Base-by-base conservation (phyloP, 345 rosid genomes). In the Balakata baccata region DNA sequence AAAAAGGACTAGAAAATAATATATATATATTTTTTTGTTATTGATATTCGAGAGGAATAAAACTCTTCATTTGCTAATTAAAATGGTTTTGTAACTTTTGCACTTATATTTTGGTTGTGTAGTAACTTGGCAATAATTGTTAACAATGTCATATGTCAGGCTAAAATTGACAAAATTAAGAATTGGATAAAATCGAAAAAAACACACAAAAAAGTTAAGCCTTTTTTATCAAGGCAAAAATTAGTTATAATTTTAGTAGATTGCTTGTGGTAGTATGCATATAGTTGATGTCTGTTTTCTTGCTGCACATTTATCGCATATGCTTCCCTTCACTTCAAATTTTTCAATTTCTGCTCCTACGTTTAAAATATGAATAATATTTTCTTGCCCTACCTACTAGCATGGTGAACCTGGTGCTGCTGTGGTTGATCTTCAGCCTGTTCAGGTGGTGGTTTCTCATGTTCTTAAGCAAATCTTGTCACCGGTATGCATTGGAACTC, bases 331-430 rank as follows among this genome's bases (percentile, higher is more conserved):
- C 46, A n/a, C 70, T 62, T 49, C 7, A 16, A 46, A 69, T 66
- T 5, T 25, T 46, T 16, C 16, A 45, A 43, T 53, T 59, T 64
- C 45, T 49, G 18, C n/a, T 58, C 51, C 45, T 22, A 46, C 4
- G 53, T 74, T 70, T 29, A 53, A 25, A 39, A 71, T 47, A n/a
- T 59, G 29, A 58, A 45, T 62, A 51, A 39, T 61, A 10, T 54
- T 77, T 57, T 76, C 79, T 75, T 53, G 71, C 46, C 60, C 1
- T 50, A 22, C 16, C 22, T 69, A 22, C 53, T 85, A 94, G 97
- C 98, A 92, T 83, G 97, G 97, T 76, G 98, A 94, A 80, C 84
- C 97, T 75, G 99, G 97, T 76, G 98, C 92, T 76, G 95, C 90
- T 76, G 91, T 94, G 61, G 98, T 85, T 9, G 97, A 94, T 71